phyloP scores from a whole-genome alignment of 2,329 filamentous ascomycete genomes.

The Xylariaceae sp. region DNA sequence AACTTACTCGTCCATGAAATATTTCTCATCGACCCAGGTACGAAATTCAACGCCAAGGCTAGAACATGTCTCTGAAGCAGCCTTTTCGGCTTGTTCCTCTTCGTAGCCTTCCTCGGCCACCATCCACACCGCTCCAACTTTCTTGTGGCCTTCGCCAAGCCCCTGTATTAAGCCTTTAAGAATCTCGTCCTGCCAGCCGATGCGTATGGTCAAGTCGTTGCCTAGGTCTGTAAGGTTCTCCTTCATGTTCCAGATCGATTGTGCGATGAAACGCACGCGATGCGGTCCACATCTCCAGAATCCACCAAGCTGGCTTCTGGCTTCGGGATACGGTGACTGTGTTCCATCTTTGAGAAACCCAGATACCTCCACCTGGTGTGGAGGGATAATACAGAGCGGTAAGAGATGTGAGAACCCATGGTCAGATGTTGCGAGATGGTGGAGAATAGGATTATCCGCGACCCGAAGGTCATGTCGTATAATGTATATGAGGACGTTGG shows the following conservation, averaged over 20 bases:
- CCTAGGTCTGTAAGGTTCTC: slow-evolving; percentile 54
- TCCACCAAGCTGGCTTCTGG: slow-evolving; percentile 60
- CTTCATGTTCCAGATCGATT: slow-evolving; percentile 73
- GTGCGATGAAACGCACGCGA: slow-evolving; percentile 67
- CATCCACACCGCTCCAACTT: slow-evolving; percentile 70
- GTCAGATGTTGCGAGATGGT: slow-evolving; percentile 48
- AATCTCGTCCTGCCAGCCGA: slow-evolving; percentile 60
- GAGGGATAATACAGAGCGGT: slow-evolving; percentile 67
- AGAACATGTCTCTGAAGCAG: slow-evolving; percentile 52
- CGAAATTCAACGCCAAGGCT: slow-evolving; percentile 57
- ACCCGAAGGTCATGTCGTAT: slow-evolving; percentile 71
- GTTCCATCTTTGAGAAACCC: slow-evolving; percentile 61
- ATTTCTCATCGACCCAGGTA: slow-evolving; percentile 73
- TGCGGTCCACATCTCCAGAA: slow-evolving; percentile 75
- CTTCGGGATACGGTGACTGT: slow-evolving; percentile 65
- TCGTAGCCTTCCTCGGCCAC: slow-evolving; percentile 67
- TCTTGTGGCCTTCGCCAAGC: slow-evolving; percentile 38
- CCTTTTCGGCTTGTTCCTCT: slow-evolving; percentile 63
- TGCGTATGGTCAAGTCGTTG: slow-evolving; percentile 62
- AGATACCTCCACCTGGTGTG: slow-evolving; percentile 70
- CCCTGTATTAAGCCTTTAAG: slow-evolving; percentile 55
- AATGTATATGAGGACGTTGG: slow-evolving; percentile 65
- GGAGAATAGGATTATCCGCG: slow-evolving; percentile 71
- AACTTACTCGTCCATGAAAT: slow-evolving; percentile 74
- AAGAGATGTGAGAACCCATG: slow-evolving; percentile 66